A percentile compares a stretch with the other conserved stretches of the same genome.
These are phyloP conservation scores for Russula virescens DNA, from an alignment of 768 basidiomycete species.

Conservation along the genomic window DNA sequence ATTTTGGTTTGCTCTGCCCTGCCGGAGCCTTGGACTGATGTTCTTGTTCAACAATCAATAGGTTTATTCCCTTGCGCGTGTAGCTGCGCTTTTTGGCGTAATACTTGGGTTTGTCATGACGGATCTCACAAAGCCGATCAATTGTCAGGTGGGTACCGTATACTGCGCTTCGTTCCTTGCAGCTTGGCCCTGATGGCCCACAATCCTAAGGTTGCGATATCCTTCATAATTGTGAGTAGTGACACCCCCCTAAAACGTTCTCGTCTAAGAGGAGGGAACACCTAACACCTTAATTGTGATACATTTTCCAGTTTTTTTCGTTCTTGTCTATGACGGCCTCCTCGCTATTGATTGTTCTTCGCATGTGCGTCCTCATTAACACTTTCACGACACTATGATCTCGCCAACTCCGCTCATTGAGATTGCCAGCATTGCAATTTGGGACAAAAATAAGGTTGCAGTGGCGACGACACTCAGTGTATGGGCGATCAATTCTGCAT, in stretches of 20 bases:
- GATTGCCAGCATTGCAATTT: not conserved
- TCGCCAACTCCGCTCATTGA: not conserved
- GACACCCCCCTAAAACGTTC: not conserved
- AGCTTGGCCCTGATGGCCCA: not conserved
- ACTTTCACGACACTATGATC: not conserved
- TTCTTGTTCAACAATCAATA: not conserved
- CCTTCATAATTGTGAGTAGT: not conserved
- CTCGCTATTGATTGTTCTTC: slow-evolving; percentile 1
- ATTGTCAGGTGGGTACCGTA: slow-evolving; percentile 3
- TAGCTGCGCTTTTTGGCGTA: not conserved
- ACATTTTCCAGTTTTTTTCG: not conserved
- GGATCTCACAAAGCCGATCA: not conserved
- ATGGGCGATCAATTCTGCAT: not conserved
- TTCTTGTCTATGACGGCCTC: not conserved
- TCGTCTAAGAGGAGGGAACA: no score
- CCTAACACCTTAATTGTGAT: not conserved
- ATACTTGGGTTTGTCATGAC: not conserved
- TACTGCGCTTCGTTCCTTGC: not conserved
- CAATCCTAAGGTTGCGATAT: not conserved
- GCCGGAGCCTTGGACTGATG: not conserved
- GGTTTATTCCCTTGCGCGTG: slow-evolving; percentile 12
- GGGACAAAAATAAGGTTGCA: not conserved
- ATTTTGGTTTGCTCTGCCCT: no score
- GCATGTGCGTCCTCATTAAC: not conserved
- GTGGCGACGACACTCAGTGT: not conserved